Evolutionary conservation across 768 basidiomycete genomes (phyloP).

Genomic region (Dioszegia crocea): DNA sequence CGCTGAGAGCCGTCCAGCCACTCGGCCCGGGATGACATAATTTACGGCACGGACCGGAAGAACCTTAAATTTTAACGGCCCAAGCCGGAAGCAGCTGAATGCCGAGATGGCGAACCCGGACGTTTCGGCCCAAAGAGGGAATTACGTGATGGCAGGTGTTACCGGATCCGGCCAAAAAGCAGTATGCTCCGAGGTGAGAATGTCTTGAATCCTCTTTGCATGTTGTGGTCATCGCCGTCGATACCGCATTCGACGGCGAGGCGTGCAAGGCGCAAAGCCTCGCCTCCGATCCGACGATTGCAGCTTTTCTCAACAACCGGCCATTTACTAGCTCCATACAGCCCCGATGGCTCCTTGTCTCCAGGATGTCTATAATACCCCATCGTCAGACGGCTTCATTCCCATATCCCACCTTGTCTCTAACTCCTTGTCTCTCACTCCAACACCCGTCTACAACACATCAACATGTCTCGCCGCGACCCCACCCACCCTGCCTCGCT

Average conservation of each 20-base stretch:
- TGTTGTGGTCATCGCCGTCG: not conserved
- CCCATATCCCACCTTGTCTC: not conserved
- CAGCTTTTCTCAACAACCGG: not conserved
- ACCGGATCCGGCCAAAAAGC: not conserved
- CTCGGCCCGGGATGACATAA: too few species aligned
- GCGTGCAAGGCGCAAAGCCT: not conserved
- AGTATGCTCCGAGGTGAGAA: not conserved
- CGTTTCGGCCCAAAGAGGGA: not conserved
- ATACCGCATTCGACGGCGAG: not conserved
- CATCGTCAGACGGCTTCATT: not conserved
- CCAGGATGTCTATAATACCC: not conserved
- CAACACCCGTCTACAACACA: too few species aligned
- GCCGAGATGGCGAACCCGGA: not conserved
- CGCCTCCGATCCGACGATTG: not conserved
- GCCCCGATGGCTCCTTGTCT: not conserved
- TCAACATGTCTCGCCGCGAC: constrained; percentile 17
- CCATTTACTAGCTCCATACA: too few species aligned
- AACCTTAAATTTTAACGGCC: too few species aligned
- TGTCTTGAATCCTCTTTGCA: not conserved
- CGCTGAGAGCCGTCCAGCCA: too few species aligned
- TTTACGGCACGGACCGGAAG: too few species aligned
- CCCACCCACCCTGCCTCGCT: constrained; percentile 68
- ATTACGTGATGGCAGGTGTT: not conserved
- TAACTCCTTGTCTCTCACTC: not conserved
- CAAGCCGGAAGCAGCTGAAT: not conserved